Conservation (phyloP, 164 flowering plant genomes). For the Buxus sempervirens region DNA sequence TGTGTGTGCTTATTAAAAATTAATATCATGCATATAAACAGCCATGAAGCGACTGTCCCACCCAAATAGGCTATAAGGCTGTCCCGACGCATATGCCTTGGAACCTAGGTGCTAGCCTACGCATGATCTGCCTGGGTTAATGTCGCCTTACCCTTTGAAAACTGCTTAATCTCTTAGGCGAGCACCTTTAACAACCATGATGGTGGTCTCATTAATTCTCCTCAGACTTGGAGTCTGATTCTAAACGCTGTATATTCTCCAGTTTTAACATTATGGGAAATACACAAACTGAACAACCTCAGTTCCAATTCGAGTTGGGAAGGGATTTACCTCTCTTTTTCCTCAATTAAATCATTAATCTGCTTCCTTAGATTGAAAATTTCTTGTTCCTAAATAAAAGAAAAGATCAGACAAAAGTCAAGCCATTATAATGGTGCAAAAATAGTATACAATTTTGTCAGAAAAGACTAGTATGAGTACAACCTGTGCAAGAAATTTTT, state of each 20-base stretch:
- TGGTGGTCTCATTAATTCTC: no score
- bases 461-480: background rate
- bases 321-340: slow-evolving; percentile 58
- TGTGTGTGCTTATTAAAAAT: no score
- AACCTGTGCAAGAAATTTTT: slow-evolving; percentile 54
- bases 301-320: background rate
- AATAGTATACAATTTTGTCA: background rate
- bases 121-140: no score
- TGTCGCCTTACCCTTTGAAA: no score
- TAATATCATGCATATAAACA: no score
- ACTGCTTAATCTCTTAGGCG: no score
- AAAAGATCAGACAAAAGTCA: background rate
- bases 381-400: slow-evolving; percentile 54
- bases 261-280: background rate
- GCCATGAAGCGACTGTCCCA: no score
- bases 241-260: background rate
- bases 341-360: slow-evolving; percentile 46
- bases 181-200: no score
- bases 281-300: background rate
- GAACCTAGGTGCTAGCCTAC: no score
- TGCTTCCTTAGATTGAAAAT: slow-evolving; percentile 43
- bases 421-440: background rate
- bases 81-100: no score
- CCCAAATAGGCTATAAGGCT: no score
- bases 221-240: background rate